Evolutionary conservation across 768 basidiomycete species (phyloP), one percentile per base, ranked within the genome.

Genomic region (Russula emetica): DNA sequence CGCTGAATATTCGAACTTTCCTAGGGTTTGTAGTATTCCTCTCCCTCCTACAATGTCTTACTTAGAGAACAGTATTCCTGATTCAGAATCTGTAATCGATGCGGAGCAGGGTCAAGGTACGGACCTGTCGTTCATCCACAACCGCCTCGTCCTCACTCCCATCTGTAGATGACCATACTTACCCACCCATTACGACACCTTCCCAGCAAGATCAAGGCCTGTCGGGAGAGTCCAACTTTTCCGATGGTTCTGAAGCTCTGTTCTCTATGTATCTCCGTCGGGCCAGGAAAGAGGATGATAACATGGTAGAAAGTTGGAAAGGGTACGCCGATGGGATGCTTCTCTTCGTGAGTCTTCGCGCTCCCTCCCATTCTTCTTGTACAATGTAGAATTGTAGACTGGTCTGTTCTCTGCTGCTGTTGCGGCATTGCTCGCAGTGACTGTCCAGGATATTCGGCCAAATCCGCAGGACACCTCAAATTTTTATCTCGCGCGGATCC

Each of bases 331-430:
- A 62, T 14, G 61, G 61, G 0, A 57, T 63, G 5, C 55, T 63
- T 2, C 7, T 63, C 30, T 63, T 58, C 10, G 62, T 63, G 14
- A 30, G 62, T 34, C 2, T 16, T 45, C 16, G 5, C 18, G 0
- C 24, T 20, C 2, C 22, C 8, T 54, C 22, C 22, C 16, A 42
- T 16, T 30, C 30, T 24, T 34, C 18, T 28, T 28, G 1, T 13
- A 28, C 9, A 36, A 53, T n/a, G 1, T 13, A 22, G 30, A 20
- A 13, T 11, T 34, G 24, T 16, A 68, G 67, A 59, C 67, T 3
- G 64, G 67, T 49, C 20, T 68, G 22, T 68, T 65, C 36, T 68
- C 67, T 8, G 64, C 64, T 7, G 45, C 60, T 4, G 51, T 68
- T 5, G 65, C 67, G 0, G 58, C 60, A 7, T 60, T 68, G n/a